Conservation (phyloP, 1,139 yeast genomes). For the Entelexis sorbosivorans region DNA sequence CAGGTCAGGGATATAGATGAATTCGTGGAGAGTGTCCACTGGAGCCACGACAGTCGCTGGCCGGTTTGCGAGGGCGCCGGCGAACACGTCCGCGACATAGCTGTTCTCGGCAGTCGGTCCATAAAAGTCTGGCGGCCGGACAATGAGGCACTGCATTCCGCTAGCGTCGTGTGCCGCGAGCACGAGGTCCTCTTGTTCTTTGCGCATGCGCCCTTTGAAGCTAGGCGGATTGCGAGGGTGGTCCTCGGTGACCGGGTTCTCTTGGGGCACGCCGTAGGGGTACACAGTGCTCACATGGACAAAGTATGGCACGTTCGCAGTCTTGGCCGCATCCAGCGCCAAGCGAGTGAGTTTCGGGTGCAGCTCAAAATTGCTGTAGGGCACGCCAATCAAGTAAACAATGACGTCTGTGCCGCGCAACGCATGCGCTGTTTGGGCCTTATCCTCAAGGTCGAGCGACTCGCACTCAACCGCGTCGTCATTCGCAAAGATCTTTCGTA, state of each 20-base stretch:
- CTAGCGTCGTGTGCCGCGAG: background rate
- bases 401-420: background rate
- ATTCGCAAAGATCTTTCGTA: background rate
- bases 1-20: background rate
- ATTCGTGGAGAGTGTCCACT: background rate
- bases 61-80: background rate
- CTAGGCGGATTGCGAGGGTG: background rate
- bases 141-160: background rate
- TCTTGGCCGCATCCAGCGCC: background rate
- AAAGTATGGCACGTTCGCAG: background rate
- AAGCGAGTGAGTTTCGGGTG: background rate
- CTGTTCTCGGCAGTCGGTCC: background rate
- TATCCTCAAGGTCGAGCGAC: background rate
- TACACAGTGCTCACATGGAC: background rate
- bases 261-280: background rate
- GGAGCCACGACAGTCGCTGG: background rate
- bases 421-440: background rate
- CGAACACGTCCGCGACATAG: background rate
- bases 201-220: background rate
- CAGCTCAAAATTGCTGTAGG: background rate
- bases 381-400: background rate
- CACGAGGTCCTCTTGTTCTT: background rate
- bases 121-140: background rate
- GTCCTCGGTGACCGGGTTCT: background rate
- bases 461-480: background rate